Conservation (phyloP, 257 asterid genomes). For the Penstemon eatonii region DNA sequence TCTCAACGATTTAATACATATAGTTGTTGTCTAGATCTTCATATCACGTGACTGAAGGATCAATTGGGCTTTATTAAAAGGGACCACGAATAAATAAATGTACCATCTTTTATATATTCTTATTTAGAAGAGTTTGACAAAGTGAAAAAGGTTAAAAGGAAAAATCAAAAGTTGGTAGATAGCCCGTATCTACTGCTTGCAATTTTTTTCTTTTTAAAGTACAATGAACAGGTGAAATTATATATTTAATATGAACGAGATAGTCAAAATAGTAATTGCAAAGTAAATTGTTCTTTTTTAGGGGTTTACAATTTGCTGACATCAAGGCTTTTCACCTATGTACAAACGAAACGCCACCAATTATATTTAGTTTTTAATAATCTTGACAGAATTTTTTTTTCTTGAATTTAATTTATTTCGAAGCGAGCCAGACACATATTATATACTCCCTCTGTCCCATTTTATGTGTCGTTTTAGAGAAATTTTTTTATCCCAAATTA, state of each 20-base stretch:
- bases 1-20: constrained; percentile 18
- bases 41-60: constrained; percentile 45
- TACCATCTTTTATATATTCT: not conserved
- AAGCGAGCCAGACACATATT: no score
- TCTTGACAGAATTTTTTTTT: no score
- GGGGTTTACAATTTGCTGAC: not conserved
- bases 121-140: constrained; percentile 42
- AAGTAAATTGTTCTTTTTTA: not conserved
- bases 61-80: constrained; percentile 22
- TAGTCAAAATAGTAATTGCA: not conserved
- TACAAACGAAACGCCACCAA: not conserved
- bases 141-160: constrained; percentile 39
- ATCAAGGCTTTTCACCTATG: not conserved
- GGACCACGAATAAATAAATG: constrained; percentile 36
- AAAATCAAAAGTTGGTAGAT: constrained; percentile 36
- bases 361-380: not conserved
- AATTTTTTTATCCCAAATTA: no score
- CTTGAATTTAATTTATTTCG: no score
- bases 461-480: no score
- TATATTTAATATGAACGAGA: not conserved
- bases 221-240: not conserved
- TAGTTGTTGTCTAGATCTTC: constrained; percentile 17
- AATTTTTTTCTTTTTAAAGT: not conserved
- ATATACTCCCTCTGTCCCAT: no score
- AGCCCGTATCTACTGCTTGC: constrained; percentile 11